Evolutionary conservation across 345 rosid species (phyloP), one percentile per base, ranked within the genome.

Genomic region (Aquilaria malaccensis): DNA sequence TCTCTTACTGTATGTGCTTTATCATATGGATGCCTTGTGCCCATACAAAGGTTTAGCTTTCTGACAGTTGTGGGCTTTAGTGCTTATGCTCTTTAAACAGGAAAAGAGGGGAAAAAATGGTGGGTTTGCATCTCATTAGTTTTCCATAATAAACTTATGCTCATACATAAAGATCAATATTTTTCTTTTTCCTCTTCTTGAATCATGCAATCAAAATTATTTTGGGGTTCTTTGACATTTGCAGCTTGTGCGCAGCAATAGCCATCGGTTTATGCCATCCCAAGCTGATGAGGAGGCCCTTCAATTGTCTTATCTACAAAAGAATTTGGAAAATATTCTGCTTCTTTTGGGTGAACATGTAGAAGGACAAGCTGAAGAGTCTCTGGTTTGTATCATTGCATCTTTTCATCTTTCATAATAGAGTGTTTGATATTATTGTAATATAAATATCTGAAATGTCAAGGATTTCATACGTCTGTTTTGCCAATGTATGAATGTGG

Each of bases 231-330:
- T 45, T 43, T 67, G 50, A 50, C 31, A 14, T 68, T 63, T 37
- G 76, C 91, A 91, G 97, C 96, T 88, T 70, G 97, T 83, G 51
- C 91, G 97, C 11, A 88, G 96, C 85, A 88, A 86, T 60, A 91
- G 86, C 80, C 87, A 96, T 56, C 84, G 97, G 66, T 85, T 84
- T 74, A 77, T 81, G 91, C 96, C 96, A 54, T 91, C 97, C 9
- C 96, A 83, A 67, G 83, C 81, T 45, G 97, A 91, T 72, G 97
- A 91, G 72, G 97, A 88, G 84, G 87, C 88, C 71, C 97, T 86
- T 78, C 97, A 91, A 33, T 68, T 91, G 66, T 81, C 96, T 58
- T 91, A 88, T 79, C 83, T 91, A 47, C 96, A 88, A 70, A 91
- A 88, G 72, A 96, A 91, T 71, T 66, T 86, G 76, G 86, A 75